Conservation (phyloP, 257 asterid species). For the Leonotis leonurus region DNA sequence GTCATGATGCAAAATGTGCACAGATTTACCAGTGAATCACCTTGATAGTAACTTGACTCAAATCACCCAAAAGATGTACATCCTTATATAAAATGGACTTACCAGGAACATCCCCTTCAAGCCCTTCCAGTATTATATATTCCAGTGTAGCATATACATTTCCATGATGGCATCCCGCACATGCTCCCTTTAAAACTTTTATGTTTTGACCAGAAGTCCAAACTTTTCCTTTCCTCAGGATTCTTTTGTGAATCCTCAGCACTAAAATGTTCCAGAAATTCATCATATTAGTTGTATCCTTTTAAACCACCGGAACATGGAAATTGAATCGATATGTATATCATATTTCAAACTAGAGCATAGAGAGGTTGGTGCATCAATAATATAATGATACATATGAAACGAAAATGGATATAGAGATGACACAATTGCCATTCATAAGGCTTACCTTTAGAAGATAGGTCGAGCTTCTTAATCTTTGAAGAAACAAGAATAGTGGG, state of each 20-base stretch:
- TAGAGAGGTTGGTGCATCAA: not conserved
- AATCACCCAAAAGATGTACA: not conserved
- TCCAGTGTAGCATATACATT: slow-evolving; percentile 57
- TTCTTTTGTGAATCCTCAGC: slow-evolving; percentile 45
- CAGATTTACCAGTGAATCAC: not conserved
- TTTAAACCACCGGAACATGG: not conserved
- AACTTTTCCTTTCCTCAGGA: slow-evolving; percentile 38
- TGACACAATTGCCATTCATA: not conserved
- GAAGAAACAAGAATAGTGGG: slow-evolving; percentile 34
- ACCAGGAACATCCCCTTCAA: slow-evolving; percentile 57
- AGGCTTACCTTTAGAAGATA: slow-evolving; percentile 47
- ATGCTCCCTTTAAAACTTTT: slow-evolving; percentile 70
- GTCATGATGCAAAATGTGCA: not conserved
- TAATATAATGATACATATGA: not conserved
- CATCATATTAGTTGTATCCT: not conserved
- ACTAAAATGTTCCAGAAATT: slow-evolving; percentile 28
- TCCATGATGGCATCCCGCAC: slow-evolving; percentile 34
- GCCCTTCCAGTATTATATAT: slow-evolving; percentile 57
- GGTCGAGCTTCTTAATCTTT: slow-evolving; percentile 37
- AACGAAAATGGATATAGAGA: not conserved
- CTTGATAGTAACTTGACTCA: not conserved
- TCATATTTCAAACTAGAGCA: not conserved
- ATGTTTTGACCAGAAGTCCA: slow-evolving; percentile 69
- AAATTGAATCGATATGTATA: not conserved
- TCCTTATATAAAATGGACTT: slow-evolving; percentile 18